A percentile compares a stretch with the other conserved stretches of the same genome.
Conservation (phyloP, 1,284 basidiomycete species). For the Kwoniella shivajii region DNA sequence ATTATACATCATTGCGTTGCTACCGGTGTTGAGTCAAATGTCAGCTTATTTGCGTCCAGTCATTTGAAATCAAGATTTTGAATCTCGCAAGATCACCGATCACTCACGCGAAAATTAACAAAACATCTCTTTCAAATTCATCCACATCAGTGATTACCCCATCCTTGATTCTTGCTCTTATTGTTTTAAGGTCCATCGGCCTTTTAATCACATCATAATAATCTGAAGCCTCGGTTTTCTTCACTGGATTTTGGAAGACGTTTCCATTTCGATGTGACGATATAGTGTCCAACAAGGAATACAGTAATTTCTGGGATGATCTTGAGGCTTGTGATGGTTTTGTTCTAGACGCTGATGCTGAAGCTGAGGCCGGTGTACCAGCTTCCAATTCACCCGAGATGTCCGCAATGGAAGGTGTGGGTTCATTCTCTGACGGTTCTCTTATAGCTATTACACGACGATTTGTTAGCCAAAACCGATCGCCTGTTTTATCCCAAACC, state of each 20-base stretch:
- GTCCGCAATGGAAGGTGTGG: neutral
- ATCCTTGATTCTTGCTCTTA: constrained; percentile 78
- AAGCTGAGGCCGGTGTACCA: constrained; percentile 12
- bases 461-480: constrained; percentile 34
- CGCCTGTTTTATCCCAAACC: neutral
- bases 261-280: constrained; percentile 80
- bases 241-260: constrained; percentile 89
- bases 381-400: neutral
- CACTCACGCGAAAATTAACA: constrained; percentile 77
- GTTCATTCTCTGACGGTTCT: constrained; percentile 30
- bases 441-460: constrained; percentile 30
- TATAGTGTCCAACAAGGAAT: constrained; percentile 77
- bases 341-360: constrained; percentile 11
- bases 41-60: neutral
- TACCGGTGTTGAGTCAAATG: constrained; percentile 9
- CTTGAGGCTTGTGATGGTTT: constrained; percentile 54
- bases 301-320: constrained; percentile 78
- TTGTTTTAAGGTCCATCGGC: constrained; percentile 90
- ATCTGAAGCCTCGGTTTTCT: constrained; percentile 76
- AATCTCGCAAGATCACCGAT: neutral
- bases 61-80: neutral
- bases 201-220: constrained; percentile 87
- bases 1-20: constrained; percentile 94
- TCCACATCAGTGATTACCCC: constrained; percentile 74
- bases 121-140: constrained; percentile 86